phyloP scores from a whole-genome alignment of 1,284 basidiomycete genomes.

The Coniferiporia sulphurascens region DNA sequence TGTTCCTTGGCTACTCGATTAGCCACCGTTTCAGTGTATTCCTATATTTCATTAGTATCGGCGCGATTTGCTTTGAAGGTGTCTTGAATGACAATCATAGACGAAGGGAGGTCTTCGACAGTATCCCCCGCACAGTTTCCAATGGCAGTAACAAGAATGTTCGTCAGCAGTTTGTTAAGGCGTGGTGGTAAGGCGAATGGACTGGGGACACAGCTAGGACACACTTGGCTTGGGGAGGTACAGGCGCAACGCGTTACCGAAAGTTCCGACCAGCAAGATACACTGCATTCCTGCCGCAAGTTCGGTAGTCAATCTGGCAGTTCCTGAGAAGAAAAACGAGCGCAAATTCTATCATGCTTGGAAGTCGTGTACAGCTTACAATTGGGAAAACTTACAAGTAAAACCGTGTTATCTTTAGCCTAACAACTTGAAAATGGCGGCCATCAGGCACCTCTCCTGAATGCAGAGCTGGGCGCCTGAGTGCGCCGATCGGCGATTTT shows the following conservation, averaged over 20 bases:
- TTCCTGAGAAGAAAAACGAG: background rate
- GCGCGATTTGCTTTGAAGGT: conserved; percentile 10
- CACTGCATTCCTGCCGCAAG: conserved; percentile 20
- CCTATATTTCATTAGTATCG: conserved; percentile 15
- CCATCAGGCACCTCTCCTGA: too few species aligned
- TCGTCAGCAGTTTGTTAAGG: conserved; percentile 8
- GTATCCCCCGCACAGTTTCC: conserved; percentile 7
- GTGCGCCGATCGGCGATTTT: too few species aligned
- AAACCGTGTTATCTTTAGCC: too few species aligned
- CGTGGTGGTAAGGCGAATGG: too few species aligned
- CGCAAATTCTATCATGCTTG: background rate
- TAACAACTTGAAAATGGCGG: too few species aligned
- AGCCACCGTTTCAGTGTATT: conserved; percentile 2
- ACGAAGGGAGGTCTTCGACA: background rate
- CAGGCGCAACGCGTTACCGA: conserved; percentile 38
- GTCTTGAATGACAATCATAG: conserved; percentile 18
- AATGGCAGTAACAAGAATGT: conserved; percentile 8
- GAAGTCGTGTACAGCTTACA: background rate
- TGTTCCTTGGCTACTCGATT: background rate
- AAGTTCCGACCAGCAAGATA: conserved; percentile 54
- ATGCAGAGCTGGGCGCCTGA: too few species aligned
- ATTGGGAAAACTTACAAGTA: too few species aligned
- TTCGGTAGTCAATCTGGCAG: too few species aligned
- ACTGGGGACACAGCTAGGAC: conserved; percentile 18
- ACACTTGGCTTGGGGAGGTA: conserved; percentile 62